Percentiles rank a stretch among this genome's conserved stretches.
These are phyloP conservation scores for Sugiyamaella valdiviana DNA, from an alignment of 805 yeast genomes.

Conservation along the genomic window DNA sequence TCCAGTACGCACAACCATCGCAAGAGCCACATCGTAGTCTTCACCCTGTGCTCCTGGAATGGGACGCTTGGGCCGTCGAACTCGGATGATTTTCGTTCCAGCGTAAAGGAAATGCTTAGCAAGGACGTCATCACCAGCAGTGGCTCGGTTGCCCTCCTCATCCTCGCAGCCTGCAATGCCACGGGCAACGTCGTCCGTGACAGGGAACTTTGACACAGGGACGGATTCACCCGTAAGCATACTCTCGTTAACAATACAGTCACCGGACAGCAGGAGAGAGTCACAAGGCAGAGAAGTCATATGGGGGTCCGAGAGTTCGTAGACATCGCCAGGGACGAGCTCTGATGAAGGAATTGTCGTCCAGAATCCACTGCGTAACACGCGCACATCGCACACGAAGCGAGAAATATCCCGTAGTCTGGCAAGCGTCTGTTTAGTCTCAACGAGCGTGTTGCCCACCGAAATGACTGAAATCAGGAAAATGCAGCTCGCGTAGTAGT, in stretches of 20 bases:
- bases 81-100: conserved; percentile 86
- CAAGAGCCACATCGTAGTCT: conserved; percentile 68
- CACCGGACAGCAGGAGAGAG: conserved; percentile 80
- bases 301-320: conserved; percentile 84
- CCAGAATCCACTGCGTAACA: conserved; percentile 92
- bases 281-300: conserved; percentile 78
- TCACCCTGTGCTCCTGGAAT: conserved; percentile 28
- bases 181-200: conserved; percentile 51
- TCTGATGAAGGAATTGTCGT: conserved; percentile 67
- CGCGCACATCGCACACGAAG: conserved; percentile 76
- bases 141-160: conserved; percentile 1
- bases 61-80: conserved; percentile 49
- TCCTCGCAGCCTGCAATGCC: conserved; percentile 42
- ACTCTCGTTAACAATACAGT: conserved; percentile 93
- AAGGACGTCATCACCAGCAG: conserved; percentile 41
- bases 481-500: conserved; percentile 90
- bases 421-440: conserved; percentile 68
- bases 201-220: conserved; percentile 79
- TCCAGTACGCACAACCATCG: conserved; percentile 83
- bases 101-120: conserved; percentile 73
- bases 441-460: conserved; percentile 73
- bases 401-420: conserved; percentile 69
- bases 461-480: conserved; percentile 79
- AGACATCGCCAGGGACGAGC: conserved; percentile 92
- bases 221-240: conserved; percentile 98